phyloP scores from a whole-genome alignment of 2,329 filamentous ascomycete genomes.

The Microdochium paspali region DNA sequence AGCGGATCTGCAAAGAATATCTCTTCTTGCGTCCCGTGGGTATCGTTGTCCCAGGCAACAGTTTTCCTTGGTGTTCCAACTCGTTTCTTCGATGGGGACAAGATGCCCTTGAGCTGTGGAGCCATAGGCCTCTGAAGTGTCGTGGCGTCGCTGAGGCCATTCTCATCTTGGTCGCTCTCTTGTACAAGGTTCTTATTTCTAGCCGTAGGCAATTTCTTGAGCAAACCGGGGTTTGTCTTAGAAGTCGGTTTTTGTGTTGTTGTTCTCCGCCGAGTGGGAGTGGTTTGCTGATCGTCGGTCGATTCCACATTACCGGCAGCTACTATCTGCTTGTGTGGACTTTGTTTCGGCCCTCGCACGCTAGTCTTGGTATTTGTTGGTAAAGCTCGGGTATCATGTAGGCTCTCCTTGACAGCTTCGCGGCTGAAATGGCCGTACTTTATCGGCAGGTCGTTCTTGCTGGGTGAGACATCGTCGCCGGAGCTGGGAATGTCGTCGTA shows the following conservation, averaged over 20 bases:
- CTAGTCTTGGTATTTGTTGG: background rate
- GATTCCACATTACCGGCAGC: background rate
- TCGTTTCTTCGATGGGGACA: conserved; percentile 41
- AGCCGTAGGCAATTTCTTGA: conserved; percentile 3
- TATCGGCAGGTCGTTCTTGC: conserved; percentile 7
- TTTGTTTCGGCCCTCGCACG: conserved; percentile 1
- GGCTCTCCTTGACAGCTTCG: conserved; percentile 1
- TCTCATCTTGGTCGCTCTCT: background rate
- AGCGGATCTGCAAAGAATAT: conserved; percentile 44
- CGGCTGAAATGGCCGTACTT: conserved; percentile 13
- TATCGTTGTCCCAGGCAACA: conserved; percentile 38
- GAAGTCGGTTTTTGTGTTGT: conserved; percentile 2
- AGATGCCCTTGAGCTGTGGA: conserved; percentile 40
- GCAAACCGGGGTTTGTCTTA: conserved; percentile 3
- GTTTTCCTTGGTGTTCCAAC: conserved; percentile 35
- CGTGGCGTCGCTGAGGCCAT: conserved; percentile 1
- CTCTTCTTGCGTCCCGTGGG: conserved; percentile 24
- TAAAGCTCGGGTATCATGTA: background rate
- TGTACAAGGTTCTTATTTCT: conserved; percentile 3
- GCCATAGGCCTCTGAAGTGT: too few relatives aligned
- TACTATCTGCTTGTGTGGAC: conserved; percentile 8
- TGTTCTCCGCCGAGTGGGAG: conserved; percentile 7
- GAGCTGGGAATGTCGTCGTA: conserved; percentile 11
- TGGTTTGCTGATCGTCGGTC: conserved; percentile 4
- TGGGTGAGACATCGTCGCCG: conserved; percentile 6